These are phyloP conservation scores for Talaromyces sp. DNA, from an alignment of 2,329 filamentous ascomycete species.

Conservation along the genomic window DNA sequence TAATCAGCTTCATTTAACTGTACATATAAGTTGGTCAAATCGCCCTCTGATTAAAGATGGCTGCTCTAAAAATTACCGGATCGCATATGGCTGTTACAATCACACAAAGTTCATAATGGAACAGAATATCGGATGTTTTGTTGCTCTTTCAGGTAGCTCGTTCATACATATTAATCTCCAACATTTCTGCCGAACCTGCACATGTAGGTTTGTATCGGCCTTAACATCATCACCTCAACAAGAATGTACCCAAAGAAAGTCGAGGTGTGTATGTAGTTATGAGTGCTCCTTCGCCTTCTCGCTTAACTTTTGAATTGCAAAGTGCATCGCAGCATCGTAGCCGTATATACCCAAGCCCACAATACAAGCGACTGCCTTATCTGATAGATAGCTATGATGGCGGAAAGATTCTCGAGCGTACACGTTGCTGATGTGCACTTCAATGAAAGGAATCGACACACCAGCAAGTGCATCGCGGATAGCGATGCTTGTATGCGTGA, in stretches of 20 bases:
- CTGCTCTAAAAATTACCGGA: background rate
- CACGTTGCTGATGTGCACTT: constrained; percentile 69
- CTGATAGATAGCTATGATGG: constrained; percentile 67
- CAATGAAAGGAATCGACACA: constrained; percentile 66
- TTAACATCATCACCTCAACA: background rate
- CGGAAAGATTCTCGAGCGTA: constrained; percentile 66
- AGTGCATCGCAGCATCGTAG: constrained; percentile 59
- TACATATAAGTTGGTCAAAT: background rate
- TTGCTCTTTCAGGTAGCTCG: too few species aligned
- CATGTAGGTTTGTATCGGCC: background rate
- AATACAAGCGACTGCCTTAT: constrained; percentile 72
- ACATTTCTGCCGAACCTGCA: background rate
- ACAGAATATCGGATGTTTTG: background rate
- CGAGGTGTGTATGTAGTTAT: background rate
- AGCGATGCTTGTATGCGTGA: constrained; percentile 68
- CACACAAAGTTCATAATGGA: background rate
- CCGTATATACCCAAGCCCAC: constrained; percentile 64
- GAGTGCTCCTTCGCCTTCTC: background rate
- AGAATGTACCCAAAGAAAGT: background rate
- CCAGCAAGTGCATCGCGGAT: constrained; percentile 65
- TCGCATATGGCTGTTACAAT: background rate
- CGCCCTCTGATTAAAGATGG: background rate
- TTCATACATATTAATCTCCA: background rate
- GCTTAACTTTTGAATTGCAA: background rate
- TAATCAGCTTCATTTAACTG: background rate